These are phyloP conservation scores for Chlamydomonas sp. DNA, from an alignment of 139 green algal genomes.

Conservation along the genomic window DNA sequence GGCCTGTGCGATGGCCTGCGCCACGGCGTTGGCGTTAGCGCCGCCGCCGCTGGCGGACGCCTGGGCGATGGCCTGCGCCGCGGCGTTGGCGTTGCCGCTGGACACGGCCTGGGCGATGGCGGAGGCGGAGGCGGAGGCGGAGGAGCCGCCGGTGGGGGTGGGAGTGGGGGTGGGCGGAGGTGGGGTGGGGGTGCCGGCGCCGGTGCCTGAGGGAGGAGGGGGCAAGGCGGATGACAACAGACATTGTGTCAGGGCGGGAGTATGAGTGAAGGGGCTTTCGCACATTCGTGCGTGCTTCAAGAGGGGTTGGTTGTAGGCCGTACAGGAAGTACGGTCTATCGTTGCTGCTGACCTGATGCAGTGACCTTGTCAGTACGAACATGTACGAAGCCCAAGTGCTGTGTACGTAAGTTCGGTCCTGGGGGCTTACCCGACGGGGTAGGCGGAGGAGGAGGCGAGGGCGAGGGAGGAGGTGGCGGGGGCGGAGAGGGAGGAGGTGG, in stretches of 20 bases:
- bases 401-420: no score
- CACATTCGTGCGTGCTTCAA: no score
- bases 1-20: conserved; percentile 14
- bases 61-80: not conserved
- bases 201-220: no score
- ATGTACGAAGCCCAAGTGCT: no score
- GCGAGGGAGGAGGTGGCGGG: not conserved
- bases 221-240: not conserved
- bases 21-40: conserved; percentile 6
- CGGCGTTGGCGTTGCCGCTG: conserved; percentile 25
- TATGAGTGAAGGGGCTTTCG: not conserved
- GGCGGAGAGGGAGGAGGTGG: not conserved
- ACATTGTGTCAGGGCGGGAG: not conserved
- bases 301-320: no score
- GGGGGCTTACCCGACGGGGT: not conserved
- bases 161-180: not conserved
- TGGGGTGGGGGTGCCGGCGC: not conserved
- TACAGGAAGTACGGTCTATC: no score
- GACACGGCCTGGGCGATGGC: conserved; percentile 4
- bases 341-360: no score
- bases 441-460: not conserved
- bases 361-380: no score
- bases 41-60: not conserved
- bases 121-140: conserved; percentile 21
- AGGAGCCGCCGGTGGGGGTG: not conserved